Conservation (phyloP, 2,329 filamentous ascomycete genomes). For the Colletotrichum endophyticum region DNA sequence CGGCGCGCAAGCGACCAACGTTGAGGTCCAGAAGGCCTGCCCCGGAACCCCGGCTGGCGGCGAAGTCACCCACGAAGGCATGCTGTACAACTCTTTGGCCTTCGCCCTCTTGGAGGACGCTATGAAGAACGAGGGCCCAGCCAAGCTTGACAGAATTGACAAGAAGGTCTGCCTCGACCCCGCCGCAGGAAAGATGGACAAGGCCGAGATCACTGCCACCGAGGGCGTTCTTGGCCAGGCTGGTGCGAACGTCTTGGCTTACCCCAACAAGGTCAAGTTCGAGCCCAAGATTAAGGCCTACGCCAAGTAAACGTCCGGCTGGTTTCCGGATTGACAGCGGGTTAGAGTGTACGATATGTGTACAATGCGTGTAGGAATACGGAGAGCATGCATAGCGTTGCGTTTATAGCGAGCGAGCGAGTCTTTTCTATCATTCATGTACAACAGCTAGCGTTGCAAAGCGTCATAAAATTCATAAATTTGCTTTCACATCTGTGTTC, state of each 20-base stretch:
- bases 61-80: conserved; percentile 54
- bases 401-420: neutral
- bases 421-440: neutral
- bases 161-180: neutral
- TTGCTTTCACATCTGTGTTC: neutral
- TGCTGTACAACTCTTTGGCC: conserved; percentile 33
- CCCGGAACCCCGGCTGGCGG: conserved; percentile 40
- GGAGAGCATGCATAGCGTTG: neutral
- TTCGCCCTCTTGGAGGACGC: conserved; percentile 48
- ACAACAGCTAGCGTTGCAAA: neutral
- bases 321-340: neutral
- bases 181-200: neutral
- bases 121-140: neutral
- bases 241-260: neutral
- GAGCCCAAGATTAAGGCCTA: conserved; percentile 3
- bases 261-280: neutral
- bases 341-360: neutral
- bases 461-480: neutral
- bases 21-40: conserved; percentile 52
- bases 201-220: neutral
- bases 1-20: conserved; percentile 51
- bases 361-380: neutral
- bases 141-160: neutral
- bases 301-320: neutral
- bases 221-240: neutral